Conservation (phyloP, 2,329 filamentous ascomycete species). For the Xylariaceae sp. region DNA sequence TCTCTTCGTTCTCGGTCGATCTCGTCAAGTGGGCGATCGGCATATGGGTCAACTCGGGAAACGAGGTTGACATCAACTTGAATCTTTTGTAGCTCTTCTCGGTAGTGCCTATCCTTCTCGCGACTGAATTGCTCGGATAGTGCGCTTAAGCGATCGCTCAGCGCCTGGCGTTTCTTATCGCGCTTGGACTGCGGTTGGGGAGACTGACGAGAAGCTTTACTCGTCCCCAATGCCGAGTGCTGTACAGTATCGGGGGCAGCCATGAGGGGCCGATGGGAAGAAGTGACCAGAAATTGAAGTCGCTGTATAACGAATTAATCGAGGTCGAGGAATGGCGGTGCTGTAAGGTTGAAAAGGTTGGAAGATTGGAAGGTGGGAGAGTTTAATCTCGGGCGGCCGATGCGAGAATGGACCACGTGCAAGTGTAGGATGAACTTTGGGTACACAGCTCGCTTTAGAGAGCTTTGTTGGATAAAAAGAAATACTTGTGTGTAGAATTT, state of each 20-base stretch:
- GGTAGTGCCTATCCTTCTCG: constrained; percentile 83
- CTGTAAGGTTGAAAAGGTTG: neutral
- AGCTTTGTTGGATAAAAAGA: too few species aligned
- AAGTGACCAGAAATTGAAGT: neutral
- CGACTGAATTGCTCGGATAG: constrained; percentile 79
- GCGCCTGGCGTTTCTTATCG: constrained; percentile 84
- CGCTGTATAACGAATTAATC: neutral
- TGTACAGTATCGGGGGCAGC: constrained; percentile 30
- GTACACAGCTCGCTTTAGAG: too few species aligned
- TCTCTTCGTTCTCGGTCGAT: constrained; percentile 49
- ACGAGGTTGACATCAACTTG: constrained; percentile 54
- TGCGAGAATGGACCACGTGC: too few species aligned
- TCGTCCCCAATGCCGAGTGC: constrained; percentile 22
- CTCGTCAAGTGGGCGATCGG: constrained; percentile 52
- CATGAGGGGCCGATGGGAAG: constrained; percentile 15
- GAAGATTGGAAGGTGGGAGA: neutral
- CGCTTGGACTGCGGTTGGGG: constrained; percentile 45
- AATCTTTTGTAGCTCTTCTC: constrained; percentile 88
- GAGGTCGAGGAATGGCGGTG: neutral
- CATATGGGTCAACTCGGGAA: constrained; percentile 39
- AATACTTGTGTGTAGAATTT: too few species aligned
- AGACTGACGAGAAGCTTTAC: constrained; percentile 29
- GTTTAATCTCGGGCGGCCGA: constrained; percentile 3
- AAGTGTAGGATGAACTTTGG: too few species aligned
- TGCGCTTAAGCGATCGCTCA: constrained; percentile 77